Evolutionary conservation across 768 basidiomycete species (phyloP).

Genomic region (Dioszegia crocea): DNA sequence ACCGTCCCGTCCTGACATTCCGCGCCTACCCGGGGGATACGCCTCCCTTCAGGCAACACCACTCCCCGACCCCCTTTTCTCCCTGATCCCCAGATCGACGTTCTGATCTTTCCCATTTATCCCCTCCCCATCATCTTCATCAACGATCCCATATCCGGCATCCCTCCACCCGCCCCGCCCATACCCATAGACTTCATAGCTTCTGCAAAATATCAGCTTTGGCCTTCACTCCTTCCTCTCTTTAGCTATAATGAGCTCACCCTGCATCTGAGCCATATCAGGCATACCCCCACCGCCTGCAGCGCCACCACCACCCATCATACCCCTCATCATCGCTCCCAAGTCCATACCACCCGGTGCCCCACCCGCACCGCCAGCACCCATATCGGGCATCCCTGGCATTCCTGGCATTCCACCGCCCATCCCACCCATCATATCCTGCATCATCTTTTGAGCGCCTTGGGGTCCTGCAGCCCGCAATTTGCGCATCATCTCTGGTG

Average conservation of each 20-base stretch:
- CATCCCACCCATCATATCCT: constrained; percentile 58
- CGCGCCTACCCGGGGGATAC: too few species aligned
- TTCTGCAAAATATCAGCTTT: constrained; percentile 52
- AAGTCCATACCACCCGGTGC: constrained; percentile 41
- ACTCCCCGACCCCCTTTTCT: too few species aligned
- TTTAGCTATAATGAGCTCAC: constrained; percentile 18
- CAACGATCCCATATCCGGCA: constrained; percentile 49
- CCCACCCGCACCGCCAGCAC: constrained; percentile 24
- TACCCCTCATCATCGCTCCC: constrained; percentile 79
- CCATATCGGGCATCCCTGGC: constrained; percentile 16
- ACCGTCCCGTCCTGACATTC: too few species aligned
- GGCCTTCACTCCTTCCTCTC: neutral
- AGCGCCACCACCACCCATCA: constrained; percentile 78
- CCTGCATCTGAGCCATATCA: constrained; percentile 91
- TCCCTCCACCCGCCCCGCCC: constrained; percentile 49
- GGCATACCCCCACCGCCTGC: constrained; percentile 76
- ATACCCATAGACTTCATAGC: constrained; percentile 76
- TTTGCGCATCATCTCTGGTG: constrained; percentile 90
- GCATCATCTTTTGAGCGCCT: constrained; percentile 67
- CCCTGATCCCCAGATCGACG: too few species aligned
- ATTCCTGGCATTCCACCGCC: constrained; percentile 28
- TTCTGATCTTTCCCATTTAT: neutral
- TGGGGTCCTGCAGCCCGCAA: constrained; percentile 63
- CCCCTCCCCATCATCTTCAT: constrained; percentile 54
- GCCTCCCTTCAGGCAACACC: too few species aligned